Conservation (phyloP, 352 stramenopile species). For the Phytophthora pistaciae region DNA sequence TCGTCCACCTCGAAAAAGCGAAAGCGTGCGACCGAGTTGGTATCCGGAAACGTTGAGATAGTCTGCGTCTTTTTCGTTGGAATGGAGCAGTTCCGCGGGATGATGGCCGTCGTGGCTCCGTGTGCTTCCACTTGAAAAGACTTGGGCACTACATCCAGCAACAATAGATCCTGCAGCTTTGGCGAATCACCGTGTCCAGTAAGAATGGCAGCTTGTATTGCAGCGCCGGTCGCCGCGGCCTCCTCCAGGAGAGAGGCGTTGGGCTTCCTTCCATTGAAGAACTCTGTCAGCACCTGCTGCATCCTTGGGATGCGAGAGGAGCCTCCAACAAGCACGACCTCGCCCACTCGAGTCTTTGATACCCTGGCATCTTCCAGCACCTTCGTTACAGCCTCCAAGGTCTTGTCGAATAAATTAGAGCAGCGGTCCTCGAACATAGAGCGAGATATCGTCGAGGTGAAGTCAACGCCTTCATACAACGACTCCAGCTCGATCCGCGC, state of each 20-base stretch:
- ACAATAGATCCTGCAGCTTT: not conserved
- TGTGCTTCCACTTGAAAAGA: conserved; percentile 1
- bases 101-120: not conserved
- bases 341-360: not conserved
- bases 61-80: not conserved
- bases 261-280: conserved; percentile 2
- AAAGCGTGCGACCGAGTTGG: not conserved
- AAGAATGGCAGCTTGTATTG: conserved; percentile 3
- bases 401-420: not conserved
- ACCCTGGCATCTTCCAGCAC: not conserved
- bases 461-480: conserved; percentile 1
- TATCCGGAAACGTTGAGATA: not conserved
- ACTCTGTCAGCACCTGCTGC: not conserved
- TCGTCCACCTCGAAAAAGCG: not conserved
- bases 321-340: conserved; percentile 5
- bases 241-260: not conserved
- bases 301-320: conserved; percentile 7
- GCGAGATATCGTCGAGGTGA: not conserved
- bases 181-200: not conserved
- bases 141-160: conserved; percentile 5
- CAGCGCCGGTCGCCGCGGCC: not conserved
- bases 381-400: not conserved
- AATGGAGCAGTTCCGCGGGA: not conserved
- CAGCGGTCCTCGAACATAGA: not conserved
- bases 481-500: not conserved